Evolutionary conservation across 2,329 filamentous ascomycete species (phyloP), one percentile per base, ranked within the genome.

Genomic region (Piedraia hortae): DNA sequence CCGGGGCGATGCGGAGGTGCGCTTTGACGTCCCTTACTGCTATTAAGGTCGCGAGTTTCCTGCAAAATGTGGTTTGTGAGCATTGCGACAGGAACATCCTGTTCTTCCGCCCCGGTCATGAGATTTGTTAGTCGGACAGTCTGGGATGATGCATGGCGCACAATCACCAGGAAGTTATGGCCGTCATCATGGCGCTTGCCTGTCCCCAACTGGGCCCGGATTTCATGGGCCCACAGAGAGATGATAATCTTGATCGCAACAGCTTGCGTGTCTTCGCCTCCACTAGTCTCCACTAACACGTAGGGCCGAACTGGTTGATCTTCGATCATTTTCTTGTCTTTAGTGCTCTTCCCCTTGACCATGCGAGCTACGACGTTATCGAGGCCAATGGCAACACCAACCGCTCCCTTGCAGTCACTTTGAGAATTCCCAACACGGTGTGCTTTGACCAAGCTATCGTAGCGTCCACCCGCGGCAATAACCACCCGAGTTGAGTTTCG

Each of bases 301-400:
- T 8, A 7, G 5, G 19, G 10, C 4, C 15, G n/a, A n/a, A n/a
- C n/a, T n/a, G n/a, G n/a, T n/a, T n/a, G n/a, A n/a, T n/a, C n/a
- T 8, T 20, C 16, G 13, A 12, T 16, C 5, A 7, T 11, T 14
- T 15, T 12, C 4, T n/a, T 21, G 10, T 35, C 26, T 23, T 33
- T 35, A 5, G 26, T 26, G 7, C 24, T 21, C 19, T 32, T 36
- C 8, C 24, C 28, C 15, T 55, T 53, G 7, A 35, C 36, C 39
- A 74, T 63, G 1, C 54, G 54, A 18, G 62, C 62, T 4, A 68
- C 67, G 3, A 90, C 52, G 26, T 70, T 64, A 35, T 91, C 80
- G 65, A 80, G 88, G 12, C 73, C 73, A 18, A 93, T 51, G 37
- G 78, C 88, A 39, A 93, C 82, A 1, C 88, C 85, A 6, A 93